Base-by-base conservation (phyloP, 1,139 yeast genomes). In the Scheffersomyces stambukii region DNA sequence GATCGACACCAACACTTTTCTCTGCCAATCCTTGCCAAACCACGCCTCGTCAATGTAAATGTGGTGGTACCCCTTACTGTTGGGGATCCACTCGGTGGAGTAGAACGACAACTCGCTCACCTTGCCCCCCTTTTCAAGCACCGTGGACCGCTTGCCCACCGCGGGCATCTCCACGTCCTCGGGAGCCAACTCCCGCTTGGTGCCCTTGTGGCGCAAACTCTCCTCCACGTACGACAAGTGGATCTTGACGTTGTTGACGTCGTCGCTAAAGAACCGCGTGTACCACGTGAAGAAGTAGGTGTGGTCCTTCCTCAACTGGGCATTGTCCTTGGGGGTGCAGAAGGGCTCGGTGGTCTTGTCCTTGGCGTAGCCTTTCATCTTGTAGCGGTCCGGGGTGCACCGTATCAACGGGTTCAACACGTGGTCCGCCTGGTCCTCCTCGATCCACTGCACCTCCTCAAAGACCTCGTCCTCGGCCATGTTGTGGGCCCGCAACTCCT, bases 231-330 rank as follows among this genome's bases (percentile, higher is more conserved):
- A 75, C 2, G 81, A 77, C 39, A 81, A 64, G 50, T 82, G 93
- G 17, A 85, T 44, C 43, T 75, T 75, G 9, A 84, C 89, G 19
- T 74, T 71, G 26, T 70, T 58, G 16, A 71, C 78, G 2, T 61
- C 69, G 13, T 64, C 60, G 18, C 55, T 59, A 37, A 70, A 71
- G 47, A 78, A 84, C 29, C 70, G 65, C 2, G 89, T 69, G 55
- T 64, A 86, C 96, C 96, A 86, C 8, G 91, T 77, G 30, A 83
- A 56, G 49, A 88, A 86, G 47, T 83, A 82, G 1, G 83, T 72
- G 34, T 68, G 57, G 22, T 71, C 94, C 37, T 71, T 53, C 38
- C 71, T 68, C 56, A 81, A 64, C 23, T 58, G 63, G 9, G 64
- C 48, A 37, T 75, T 68, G 41, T 83, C 91, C 19, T 60, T 64